Evolutionary conservation across 2,329 filamentous ascomycete genomes (phyloP), one percentile per base, ranked within the genome.

Genomic region (Lecanoromycetidae sp.): DNA sequence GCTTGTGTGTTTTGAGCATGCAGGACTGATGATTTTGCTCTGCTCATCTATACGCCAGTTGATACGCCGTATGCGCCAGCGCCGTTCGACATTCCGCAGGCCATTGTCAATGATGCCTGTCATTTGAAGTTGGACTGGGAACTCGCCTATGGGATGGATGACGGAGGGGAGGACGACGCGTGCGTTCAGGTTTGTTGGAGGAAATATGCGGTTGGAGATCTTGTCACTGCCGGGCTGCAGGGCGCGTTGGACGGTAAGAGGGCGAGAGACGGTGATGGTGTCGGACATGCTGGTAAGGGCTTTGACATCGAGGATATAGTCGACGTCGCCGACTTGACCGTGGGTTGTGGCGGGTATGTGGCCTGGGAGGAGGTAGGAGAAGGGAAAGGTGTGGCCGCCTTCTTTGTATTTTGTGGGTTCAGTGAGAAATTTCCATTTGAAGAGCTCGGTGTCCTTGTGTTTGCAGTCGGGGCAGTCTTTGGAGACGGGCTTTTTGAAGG

Each of bases 11-110:
- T 82, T 84, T 29, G 74, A 60, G 68, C 91, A 96, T 15, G 86
- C 84, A 1, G 84, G 81, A 0, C 86, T 85, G 32, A 90, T 71
- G 30, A 82, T 80, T 65, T 81, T 83, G 62, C 87, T 77, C 32
- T 80, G 82, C 71, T 98, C 90, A 60, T 95, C 88, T 44, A 98
- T 81, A 55, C 84, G 80, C 90, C 90, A 98, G 53, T 83, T 86
- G 55, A 95, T 75, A 65, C 93, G 91, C 63, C 88, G 85, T 25
- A 98, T 73, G 57, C 83, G 82, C 90, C 90, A 96, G 52, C 91
- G 76, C 5, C 80, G 88, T 34, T 79, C 77, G 32, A 75, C 71
- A 30, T 74, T 65, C 62, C 85, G 85, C 29, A 75, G 71, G 29
- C 74, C 65, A 62, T 85, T 85, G 55, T 78, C 82, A 34, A 87